phyloP scores from a whole-genome alignment of 768 basidiomycete genomes.

The Candolleomyces eurysporus region DNA sequence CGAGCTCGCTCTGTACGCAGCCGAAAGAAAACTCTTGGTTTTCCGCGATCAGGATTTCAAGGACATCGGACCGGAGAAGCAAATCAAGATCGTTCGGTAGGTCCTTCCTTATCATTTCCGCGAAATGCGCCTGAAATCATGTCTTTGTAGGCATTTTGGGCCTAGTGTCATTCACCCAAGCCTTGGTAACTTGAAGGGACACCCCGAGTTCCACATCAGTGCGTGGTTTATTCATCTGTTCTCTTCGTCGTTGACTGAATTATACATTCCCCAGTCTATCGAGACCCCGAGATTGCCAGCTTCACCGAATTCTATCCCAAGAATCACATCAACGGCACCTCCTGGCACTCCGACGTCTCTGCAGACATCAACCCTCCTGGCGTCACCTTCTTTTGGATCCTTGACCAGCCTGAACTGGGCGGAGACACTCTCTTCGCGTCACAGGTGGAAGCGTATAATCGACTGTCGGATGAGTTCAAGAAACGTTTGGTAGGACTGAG shows the following conservation, averaged over 20 bases:
- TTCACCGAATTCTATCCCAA: conserved; percentile 38
- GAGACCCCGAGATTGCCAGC: conserved; percentile 39
- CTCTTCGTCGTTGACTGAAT: no score
- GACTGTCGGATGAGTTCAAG: conserved; percentile 13
- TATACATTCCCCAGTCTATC: conserved; percentile 40
- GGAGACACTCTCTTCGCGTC: conserved; percentile 17
- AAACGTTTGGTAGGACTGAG: conserved; percentile 12
- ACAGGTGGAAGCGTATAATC: conserved; percentile 15
- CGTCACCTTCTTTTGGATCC: conserved; percentile 54
- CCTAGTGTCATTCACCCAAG: conserved; percentile 33
- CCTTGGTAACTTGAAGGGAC: conserved; percentile 52
- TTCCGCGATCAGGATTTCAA: conserved; percentile 66
- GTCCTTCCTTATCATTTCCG: not conserved
- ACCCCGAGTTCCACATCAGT: conserved; percentile 37
- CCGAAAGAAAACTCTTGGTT: conserved; percentile 50
- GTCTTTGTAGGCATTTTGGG: conserved; percentile 29
- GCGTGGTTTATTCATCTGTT: not conserved
- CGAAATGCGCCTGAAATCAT: no score
- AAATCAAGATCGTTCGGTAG: conserved; percentile 36
- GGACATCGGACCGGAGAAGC: conserved; percentile 47
- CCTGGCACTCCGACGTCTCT: conserved; percentile 58
- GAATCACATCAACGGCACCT: conserved; percentile 26
- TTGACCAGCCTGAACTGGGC: conserved; percentile 29
- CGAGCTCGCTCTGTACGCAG: conserved; percentile 50
- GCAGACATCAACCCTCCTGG: conserved; percentile 55